Percentiles rank a stretch among this genome's conserved stretches.
Conservation (phyloP, 2,329 filamentous ascomycete genomes). For the Erysiphe pisi region DNA sequence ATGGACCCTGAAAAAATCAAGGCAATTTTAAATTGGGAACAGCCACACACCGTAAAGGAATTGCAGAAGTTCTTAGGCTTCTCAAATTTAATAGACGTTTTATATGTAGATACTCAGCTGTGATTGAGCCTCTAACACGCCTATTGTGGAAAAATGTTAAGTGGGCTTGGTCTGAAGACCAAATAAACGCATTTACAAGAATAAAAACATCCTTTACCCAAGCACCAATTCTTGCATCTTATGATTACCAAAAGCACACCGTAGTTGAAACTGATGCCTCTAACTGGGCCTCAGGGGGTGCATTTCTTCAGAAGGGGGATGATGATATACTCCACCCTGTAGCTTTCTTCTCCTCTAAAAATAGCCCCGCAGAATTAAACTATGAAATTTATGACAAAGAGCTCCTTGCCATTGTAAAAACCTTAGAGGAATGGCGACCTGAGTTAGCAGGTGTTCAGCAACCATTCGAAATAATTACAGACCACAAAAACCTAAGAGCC, state of each 20-base stretch:
- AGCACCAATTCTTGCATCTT: conserved; percentile 17
- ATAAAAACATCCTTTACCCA: background rate
- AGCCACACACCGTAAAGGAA: background rate
- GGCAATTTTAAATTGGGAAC: conserved; percentile 10
- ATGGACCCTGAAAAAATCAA: conserved; percentile 26
- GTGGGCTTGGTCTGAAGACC: background rate
- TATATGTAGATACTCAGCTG: background rate
- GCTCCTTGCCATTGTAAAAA: conserved; percentile 19
- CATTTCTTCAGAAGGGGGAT: background rate
- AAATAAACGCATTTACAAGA: background rate
- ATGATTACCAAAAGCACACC: background rate
- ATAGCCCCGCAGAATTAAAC: background rate
- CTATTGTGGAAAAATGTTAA: background rate
- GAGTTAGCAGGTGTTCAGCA: background rate
- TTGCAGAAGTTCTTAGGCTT: conserved; percentile 12
- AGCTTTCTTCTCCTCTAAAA: background rate
- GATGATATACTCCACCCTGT: background rate
- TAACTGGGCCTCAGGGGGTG: background rate
- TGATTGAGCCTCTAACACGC: background rate
- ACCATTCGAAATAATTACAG: conserved; percentile 4
- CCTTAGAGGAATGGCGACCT: background rate
- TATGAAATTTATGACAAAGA: conserved; percentile 18
- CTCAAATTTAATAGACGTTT: conserved; percentile 16
- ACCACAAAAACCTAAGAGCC: conserved; percentile 26
- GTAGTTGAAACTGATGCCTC: conserved; percentile 23